Conservation (phyloP, 75 land plant species). For the Selaginella tamariscina region DNA sequence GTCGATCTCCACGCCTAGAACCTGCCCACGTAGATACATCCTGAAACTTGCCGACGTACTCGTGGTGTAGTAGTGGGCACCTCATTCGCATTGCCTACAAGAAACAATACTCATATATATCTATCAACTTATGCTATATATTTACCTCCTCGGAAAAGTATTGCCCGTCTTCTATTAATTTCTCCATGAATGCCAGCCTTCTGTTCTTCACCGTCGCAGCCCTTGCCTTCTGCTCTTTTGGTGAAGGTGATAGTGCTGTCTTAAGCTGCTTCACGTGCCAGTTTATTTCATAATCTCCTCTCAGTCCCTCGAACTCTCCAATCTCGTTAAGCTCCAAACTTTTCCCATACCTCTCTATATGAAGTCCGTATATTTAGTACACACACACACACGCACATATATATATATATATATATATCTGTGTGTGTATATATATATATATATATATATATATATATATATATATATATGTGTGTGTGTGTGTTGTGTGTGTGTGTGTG, state of each 20-base stretch:
- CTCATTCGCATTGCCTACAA: slow-evolving; percentile 83
- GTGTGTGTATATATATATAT: too few species aligned
- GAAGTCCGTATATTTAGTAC: too few species aligned
- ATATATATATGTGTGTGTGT: too few species aligned
- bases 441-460: too few species aligned
- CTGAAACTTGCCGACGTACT: slow-evolving; percentile 78
- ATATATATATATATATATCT: too few species aligned
- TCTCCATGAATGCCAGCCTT: slow-evolving; percentile 60
- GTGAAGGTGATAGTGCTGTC: slow-evolving; percentile 35
- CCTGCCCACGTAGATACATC: slow-evolving; percentile 46
- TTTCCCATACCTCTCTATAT: slow-evolving; percentile 63
- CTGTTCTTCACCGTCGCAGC: slow-evolving; percentile 58
- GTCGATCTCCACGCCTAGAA: slow-evolving; percentile 69
- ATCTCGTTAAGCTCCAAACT: slow-evolving; percentile 49
- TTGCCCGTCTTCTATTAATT: slow-evolving; percentile 48
- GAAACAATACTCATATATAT: too few species aligned
- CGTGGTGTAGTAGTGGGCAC: slow-evolving; percentile 76
- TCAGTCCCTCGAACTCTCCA: slow-evolving; percentile 44
- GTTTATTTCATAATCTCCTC: slow-evolving; percentile 53
- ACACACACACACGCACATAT: too few species aligned
- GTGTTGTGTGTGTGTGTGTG: too few species aligned
- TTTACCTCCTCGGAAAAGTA: slow-evolving; percentile 93
- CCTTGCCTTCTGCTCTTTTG: slow-evolving; percentile 29
- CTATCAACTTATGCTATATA: too few species aligned
- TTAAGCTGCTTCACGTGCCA: slow-evolving; percentile 2